Percentiles rank a stretch among this genome's conserved stretches.
phyloP scores from a whole-genome alignment of 2,329 filamentous ascomycete genomes.

The Nothophoma quercina region DNA sequence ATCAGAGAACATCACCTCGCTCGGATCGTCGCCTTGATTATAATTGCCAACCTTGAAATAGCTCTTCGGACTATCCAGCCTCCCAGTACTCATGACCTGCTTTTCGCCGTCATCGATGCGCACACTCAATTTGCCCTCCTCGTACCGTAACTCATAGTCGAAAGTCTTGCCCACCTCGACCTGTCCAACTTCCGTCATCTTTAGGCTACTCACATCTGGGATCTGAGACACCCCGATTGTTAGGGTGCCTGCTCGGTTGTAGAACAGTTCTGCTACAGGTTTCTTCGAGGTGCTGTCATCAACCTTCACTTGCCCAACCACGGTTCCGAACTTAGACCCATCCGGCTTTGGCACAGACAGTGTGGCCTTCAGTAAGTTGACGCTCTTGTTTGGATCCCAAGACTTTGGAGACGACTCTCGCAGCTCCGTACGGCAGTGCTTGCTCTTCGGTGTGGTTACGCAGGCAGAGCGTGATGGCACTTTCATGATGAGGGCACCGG shows the following conservation, averaged over 20 bases:
- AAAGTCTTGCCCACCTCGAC: slow-evolving; percentile 47
- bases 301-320: slow-evolving; percentile 53
- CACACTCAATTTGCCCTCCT: slow-evolving; percentile 40
- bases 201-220: slow-evolving; percentile 39
- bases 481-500: slow-evolving; percentile 51
- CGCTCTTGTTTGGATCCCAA: slow-evolving; percentile 43
- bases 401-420: slow-evolving; percentile 46
- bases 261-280: slow-evolving; percentile 53
- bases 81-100: slow-evolving; percentile 24
- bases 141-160: slow-evolving; percentile 51
- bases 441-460: slow-evolving; percentile 52
- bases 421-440: slow-evolving; percentile 55
- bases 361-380: slow-evolving; percentile 45
- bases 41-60: slow-evolving; percentile 39
- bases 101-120: slow-evolving; percentile 20
- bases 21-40: slow-evolving; percentile 30
- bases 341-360: slow-evolving; percentile 42
- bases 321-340: slow-evolving; percentile 48
- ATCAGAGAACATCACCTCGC: slow-evolving; percentile 27
- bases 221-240: slow-evolving; percentile 52
- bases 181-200: slow-evolving; percentile 42
- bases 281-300: slow-evolving; percentile 48
- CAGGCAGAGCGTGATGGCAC: slow-evolving; percentile 51
- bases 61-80: slow-evolving; percentile 23
- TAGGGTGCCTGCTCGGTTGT: slow-evolving; percentile 45